Percentiles rank a stretch among this genome's conserved stretches.
These are phyloP conservation scores for Fennellomyces sp. DNA, from an alignment of 371 early-diverging fungal genomes.

Conservation along the genomic window DNA sequence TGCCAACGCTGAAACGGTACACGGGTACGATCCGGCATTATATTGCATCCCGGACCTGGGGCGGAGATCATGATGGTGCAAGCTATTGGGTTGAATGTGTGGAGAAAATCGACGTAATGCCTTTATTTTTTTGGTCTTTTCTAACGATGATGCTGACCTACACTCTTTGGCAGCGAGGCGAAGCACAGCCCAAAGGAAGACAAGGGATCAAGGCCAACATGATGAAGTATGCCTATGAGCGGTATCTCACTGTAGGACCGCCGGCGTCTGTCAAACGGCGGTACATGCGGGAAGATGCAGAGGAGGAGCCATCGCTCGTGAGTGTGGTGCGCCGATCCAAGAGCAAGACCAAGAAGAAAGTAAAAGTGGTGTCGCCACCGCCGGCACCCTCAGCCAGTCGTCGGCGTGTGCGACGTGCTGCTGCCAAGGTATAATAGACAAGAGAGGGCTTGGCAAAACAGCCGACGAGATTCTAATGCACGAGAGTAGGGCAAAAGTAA, in stretches of 20 bases:
- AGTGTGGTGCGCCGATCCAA: background rate
- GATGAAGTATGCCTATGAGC: conserved; percentile 7
- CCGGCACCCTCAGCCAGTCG: background rate
- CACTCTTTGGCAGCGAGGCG: background rate
- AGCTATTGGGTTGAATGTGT: conserved; percentile 74
- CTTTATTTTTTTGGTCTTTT: background rate
- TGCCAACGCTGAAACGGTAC: conserved; percentile 75
- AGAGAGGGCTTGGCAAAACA: too few relatives aligned
- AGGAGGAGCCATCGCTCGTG: too few relatives aligned
- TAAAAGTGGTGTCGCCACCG: background rate
- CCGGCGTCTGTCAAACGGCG: conserved; percentile 1
- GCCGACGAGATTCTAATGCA: too few relatives aligned
- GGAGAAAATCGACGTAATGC: conserved; percentile 14
- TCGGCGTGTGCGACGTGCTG: background rate
- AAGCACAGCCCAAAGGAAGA: conserved; percentile 3
- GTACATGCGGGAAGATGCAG: background rate
- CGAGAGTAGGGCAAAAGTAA: too few relatives aligned
- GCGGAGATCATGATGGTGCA: conserved; percentile 74
- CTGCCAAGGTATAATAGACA: background rate
- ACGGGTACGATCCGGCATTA: conserved; percentile 65
- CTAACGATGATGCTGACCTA: too few relatives aligned
- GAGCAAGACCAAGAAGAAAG: background rate
- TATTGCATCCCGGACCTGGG: conserved; percentile 75
- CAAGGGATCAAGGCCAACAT: conserved; percentile 10
- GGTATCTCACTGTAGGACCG: conserved; percentile 1